A percentile compares a stretch with the other conserved stretches of the same genome.
phyloP scores from a whole-genome alignment of 2,329 filamentous ascomycete species.

The Aphanoascus verrucosus region DNA sequence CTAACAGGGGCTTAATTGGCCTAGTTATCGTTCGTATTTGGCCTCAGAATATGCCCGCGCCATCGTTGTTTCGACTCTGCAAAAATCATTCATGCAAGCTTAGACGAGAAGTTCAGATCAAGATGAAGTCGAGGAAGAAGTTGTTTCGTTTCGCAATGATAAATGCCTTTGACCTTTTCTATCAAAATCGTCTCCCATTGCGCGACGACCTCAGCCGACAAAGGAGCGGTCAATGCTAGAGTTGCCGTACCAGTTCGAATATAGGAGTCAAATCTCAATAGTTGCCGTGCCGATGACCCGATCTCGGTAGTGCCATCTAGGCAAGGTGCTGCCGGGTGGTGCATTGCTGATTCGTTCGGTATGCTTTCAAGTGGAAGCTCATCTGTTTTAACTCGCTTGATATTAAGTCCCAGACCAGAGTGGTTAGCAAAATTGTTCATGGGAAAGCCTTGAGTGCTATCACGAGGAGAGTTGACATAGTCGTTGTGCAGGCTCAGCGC shows the following conservation, averaged over 20 bases:
- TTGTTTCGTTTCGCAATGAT: background rate
- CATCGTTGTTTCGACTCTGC: too few relatives aligned
- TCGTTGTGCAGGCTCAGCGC: background rate
- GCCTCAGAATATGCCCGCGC: too few relatives aligned
- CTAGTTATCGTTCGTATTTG: too few relatives aligned
- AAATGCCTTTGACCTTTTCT: background rate
- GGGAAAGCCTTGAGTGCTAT: background rate
- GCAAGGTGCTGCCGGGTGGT: constrained; percentile 18
- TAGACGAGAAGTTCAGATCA: too few relatives aligned
- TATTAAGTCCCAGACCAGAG: background rate
- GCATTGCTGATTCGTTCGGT: constrained; percentile 19
- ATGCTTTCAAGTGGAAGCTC: constrained; percentile 24
- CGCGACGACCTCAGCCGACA: background rate
- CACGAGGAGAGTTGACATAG: background rate
- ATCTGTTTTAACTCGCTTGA: constrained; percentile 18
- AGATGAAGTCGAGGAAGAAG: too few relatives aligned
- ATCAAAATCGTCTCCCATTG: background rate
- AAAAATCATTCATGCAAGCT: too few relatives aligned
- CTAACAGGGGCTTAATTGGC: too few relatives aligned
- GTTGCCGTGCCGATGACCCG: background rate
- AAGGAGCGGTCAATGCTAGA: background rate
- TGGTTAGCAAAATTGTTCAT: background rate
- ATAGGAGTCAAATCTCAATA: constrained; percentile 20
- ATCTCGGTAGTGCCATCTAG: constrained; percentile 10
- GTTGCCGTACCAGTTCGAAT: background rate